These are phyloP conservation scores for Schizochytrium sp. DNA, from an alignment of 108 stramenopile species.

Conservation along the genomic window DNA sequence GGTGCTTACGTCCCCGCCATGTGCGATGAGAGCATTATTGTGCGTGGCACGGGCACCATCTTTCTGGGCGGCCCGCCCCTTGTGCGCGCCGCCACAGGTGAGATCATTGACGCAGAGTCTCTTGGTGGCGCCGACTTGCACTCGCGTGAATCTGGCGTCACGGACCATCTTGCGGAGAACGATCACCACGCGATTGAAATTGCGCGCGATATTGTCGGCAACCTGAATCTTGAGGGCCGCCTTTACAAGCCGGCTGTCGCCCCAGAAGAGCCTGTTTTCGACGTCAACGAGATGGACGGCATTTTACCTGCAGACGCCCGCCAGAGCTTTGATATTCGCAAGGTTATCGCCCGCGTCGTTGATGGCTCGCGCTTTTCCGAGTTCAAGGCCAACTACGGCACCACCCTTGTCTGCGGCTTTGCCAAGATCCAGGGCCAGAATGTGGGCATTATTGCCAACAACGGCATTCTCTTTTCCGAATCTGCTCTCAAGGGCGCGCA, in stretches of 20 bases:
- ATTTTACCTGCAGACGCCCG: conserved; percentile 81
- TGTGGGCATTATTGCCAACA: conserved; percentile 92
- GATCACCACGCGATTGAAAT: conserved; percentile 78
- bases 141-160: conserved; percentile 75
- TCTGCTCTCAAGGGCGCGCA: conserved; percentile 81
- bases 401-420: conserved; percentile 89
- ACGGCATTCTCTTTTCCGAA: conserved; percentile 90
- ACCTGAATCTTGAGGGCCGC: conserved; percentile 35
- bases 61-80: conserved; percentile 98
- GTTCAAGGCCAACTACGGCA: conserved; percentile 89
- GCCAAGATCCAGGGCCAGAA: conserved; percentile 81
- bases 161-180: conserved; percentile 81
- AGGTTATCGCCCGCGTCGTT: conserved; percentile 79
- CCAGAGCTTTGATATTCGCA: conserved; percentile 87
- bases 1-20: conserved; percentile 97
- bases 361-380: conserved; percentile 94
- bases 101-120: conserved; percentile 87
- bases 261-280: conserved; percentile 78
- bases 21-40: conserved; percentile 92
- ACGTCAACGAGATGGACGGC: conserved; percentile 71
- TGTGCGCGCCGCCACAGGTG: conserved; percentile 92
- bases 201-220: conserved; percentile 68
- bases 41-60: conserved; percentile 88
- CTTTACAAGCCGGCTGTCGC: not conserved
- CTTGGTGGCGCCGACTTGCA: conserved; percentile 92